Evolutionary conservation across 1,284 basidiomycete genomes (phyloP), one percentile per base, ranked within the genome.

Genomic region (Termitomyces sp.): DNA sequence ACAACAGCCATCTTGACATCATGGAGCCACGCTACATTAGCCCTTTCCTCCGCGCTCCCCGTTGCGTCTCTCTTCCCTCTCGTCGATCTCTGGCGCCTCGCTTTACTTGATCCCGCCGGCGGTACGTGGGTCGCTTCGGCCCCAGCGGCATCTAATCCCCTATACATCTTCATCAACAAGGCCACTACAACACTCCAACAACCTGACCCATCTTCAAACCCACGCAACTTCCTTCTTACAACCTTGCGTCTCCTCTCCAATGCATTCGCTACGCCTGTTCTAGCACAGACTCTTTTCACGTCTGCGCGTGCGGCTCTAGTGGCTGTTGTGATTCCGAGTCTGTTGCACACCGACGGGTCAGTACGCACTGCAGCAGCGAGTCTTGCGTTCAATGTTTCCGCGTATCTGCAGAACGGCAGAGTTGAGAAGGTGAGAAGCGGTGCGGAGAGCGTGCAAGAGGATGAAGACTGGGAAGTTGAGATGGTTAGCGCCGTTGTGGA

Each of bases 391-490:
- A 90, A 95, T 62, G 68, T 87, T 5, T 80, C 86, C 1, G 82
- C 78, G 2, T 77, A 76, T 64, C 64, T 90, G 50, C 91, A 93
- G 69, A 77, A 73, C 51, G 73, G 70, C 17, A 68, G 86, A 41
- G 70, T 82, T 7, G 80, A 81, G 41, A 72, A 66, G 59, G 65
- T 73, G 30, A 66, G 72, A 57, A 73, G 73, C 24, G 67, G 65
- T 15, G 65, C 69, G 47, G 69, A 69, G 26, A 66, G 63, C 15
- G 68, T 59, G 67, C 64, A 5, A 79, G 78, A 77, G 39, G 77
- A 86, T 58, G 86, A 79, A 31, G 91, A 94, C 51, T 94, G 91
- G 91, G 85, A 92, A 64, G 74, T 89, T 0, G 93, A 95, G 71
- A 70, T 94, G 17, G 73, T 87, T 3, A 90, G 85, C 62, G 93